These are phyloP conservation scores for Coemansia sp. DNA, from an alignment of 192 early-diverging fungal genomes.

Conservation along the genomic window DNA sequence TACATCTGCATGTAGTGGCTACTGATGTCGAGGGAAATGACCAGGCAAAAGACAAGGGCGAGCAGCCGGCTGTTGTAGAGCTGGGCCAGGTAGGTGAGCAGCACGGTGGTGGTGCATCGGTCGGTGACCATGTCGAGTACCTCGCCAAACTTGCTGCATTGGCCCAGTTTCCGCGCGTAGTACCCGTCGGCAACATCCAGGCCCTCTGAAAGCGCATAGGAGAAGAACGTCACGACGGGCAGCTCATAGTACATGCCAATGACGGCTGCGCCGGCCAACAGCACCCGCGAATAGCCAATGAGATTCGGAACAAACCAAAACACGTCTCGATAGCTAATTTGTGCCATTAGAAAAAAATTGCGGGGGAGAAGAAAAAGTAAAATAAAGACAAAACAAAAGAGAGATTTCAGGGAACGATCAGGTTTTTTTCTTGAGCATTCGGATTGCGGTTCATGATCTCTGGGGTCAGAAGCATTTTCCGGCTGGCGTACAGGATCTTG, in stretches of 20 bases:
- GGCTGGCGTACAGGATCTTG: constrained; percentile 59
- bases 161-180: constrained; percentile 87
- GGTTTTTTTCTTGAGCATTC: constrained; percentile 1
- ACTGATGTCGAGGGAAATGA: constrained; percentile 91
- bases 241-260: constrained; percentile 70
- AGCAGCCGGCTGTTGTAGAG: constrained; percentile 57
- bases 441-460: constrained; percentile 18
- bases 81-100: constrained; percentile 80
- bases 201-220: constrained; percentile 86
- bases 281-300: constrained; percentile 82
- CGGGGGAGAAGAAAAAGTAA: constrained; percentile 62
- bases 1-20: constrained; percentile 99
- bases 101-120: constrained; percentile 86
- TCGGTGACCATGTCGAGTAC: constrained; percentile 99
- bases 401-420: background rate
- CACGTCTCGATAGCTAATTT: constrained; percentile 26
- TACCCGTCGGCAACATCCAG: constrained; percentile 94
- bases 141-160: constrained; percentile 96
- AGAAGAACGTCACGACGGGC: constrained; percentile 67
- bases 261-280: constrained; percentile 69
- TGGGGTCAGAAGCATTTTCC: constrained; percentile 46
- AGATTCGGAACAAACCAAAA: constrained; percentile 49
- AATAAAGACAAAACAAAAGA: background rate
- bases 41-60: constrained; percentile 81
- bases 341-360: constrained; percentile 23